Evolutionary conservation across 257 asterid species (phyloP).

Genomic region (Solanum megistacrolobum): DNA sequence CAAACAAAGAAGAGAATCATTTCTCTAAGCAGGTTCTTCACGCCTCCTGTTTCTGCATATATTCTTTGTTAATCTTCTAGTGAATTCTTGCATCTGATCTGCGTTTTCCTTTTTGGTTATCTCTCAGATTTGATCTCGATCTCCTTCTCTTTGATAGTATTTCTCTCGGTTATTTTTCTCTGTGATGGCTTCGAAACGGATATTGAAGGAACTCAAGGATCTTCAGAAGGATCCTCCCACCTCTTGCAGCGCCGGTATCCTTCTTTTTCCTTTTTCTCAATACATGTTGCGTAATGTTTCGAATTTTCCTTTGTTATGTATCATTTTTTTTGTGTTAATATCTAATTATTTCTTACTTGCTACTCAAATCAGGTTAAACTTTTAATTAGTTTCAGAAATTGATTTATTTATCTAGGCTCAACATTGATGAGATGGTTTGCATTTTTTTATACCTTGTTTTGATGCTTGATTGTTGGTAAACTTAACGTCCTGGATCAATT

Average conservation of each 20-base stretch:
- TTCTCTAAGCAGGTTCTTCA: not conserved
- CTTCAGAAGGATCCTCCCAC: constrained; percentile 71
- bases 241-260: constrained; percentile 42
- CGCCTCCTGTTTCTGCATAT: not conserved
- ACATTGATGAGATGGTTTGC: not conserved
- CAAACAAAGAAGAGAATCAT: not conserved
- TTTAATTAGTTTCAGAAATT: not conserved
- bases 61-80: not conserved
- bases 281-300: not conserved
- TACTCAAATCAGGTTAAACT: not conserved
- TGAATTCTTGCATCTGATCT: not conserved
- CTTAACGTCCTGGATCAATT: not conserved
- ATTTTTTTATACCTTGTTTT: not conserved
- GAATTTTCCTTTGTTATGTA: not conserved
- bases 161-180: not conserved
- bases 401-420: not conserved
- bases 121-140: constrained; percentile 11
- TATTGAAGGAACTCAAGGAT: constrained; percentile 67
- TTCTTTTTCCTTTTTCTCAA: not conserved
- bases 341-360: not conserved
- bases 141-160: not conserved
- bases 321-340: not conserved
- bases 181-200: constrained; percentile 69
- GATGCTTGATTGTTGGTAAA: not conserved
- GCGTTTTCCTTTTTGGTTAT: constrained; percentile 18